These are phyloP conservation scores for Magnusiomyces sp. DNA, from an alignment of 1,139 yeast species.

Conservation along the genomic window DNA sequence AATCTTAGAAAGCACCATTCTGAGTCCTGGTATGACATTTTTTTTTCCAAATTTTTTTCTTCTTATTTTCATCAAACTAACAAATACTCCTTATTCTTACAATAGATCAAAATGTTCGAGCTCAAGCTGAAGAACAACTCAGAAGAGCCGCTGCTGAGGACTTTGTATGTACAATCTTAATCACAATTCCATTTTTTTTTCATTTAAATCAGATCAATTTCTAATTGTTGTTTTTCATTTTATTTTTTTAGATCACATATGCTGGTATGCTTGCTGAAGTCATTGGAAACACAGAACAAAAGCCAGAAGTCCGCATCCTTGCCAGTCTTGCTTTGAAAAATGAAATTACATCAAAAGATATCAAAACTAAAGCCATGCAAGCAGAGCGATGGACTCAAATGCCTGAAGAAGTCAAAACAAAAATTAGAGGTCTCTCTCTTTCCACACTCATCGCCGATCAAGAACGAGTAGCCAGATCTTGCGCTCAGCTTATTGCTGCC, in stretches of 20 bases:
- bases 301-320: conserved; percentile 80
- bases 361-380: conserved; percentile 25
- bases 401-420: conserved; percentile 45
- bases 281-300: conserved; percentile 55
- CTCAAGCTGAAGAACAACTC: conserved; percentile 75
- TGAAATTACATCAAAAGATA: conserved; percentile 61
- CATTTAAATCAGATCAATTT: neutral
- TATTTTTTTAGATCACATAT: conserved; percentile 38
- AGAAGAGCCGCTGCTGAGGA: conserved; percentile 64
- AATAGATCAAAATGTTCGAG: conserved; percentile 55
- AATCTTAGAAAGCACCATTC: conserved; percentile 62
- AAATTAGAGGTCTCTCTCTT: conserved; percentile 55
- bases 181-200: neutral
- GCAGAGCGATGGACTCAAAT: conserved; percentile 51
- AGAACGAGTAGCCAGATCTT: conserved; percentile 75
- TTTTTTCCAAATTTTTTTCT: neutral
- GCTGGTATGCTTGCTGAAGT: conserved; percentile 64
- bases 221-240: neutral
- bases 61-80: neutral
- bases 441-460: conserved; percentile 56
- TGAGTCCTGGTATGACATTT: conserved; percentile 20
- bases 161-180: conserved; percentile 36
- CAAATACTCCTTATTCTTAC: conserved; percentile 7
- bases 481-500: conserved; percentile 93
- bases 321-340: conserved; percentile 87